phyloP scores from a whole-genome alignment of 192 early-diverging fungal species.

The Kickxella alabastrina region DNA sequence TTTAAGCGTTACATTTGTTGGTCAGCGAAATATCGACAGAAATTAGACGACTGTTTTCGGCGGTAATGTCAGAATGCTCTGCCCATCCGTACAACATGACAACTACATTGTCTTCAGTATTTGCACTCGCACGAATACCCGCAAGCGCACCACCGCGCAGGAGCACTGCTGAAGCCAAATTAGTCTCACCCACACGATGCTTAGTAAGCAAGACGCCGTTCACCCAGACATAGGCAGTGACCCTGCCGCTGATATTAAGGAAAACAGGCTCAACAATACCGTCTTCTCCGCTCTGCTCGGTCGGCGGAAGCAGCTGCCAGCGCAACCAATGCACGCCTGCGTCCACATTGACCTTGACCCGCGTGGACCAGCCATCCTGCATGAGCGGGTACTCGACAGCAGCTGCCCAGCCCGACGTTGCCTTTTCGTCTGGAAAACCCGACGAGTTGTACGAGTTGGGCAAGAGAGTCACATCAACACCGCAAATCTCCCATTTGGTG shows the following conservation, averaged over 20 bases:
- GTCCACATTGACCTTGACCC: constrained; percentile 21
- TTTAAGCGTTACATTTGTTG: neutral
- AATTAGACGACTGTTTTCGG: constrained; percentile 1
- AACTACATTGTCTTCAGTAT: constrained; percentile 8
- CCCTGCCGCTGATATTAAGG: constrained; percentile 62
- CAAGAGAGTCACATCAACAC: constrained; percentile 68
- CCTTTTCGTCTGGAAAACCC: constrained; percentile 72
- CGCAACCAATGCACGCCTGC: constrained; percentile 47
- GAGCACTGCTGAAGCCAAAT: constrained; percentile 7
- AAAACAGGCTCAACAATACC: constrained; percentile 55
- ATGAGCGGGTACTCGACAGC: constrained; percentile 31
- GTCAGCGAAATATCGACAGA: constrained; percentile 27
- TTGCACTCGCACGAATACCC: neutral
- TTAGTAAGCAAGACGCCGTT: constrained; percentile 65
- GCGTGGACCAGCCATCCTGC: constrained; percentile 28
- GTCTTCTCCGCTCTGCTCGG: neutral
- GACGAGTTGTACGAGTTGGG: constrained; percentile 58
- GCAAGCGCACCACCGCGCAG: constrained; percentile 19
- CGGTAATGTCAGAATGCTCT: constrained; percentile 17
- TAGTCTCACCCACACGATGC: constrained; percentile 59
- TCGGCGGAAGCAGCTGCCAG: constrained; percentile 16
- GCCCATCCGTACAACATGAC: constrained; percentile 50
- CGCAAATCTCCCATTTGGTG: constrained; percentile 63
- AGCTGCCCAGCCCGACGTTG: constrained; percentile 40
- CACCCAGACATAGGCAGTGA: constrained; percentile 64